These are phyloP conservation scores for Pisolithus microcarpus DNA, from an alignment of 768 basidiomycete genomes.

Conservation along the genomic window DNA sequence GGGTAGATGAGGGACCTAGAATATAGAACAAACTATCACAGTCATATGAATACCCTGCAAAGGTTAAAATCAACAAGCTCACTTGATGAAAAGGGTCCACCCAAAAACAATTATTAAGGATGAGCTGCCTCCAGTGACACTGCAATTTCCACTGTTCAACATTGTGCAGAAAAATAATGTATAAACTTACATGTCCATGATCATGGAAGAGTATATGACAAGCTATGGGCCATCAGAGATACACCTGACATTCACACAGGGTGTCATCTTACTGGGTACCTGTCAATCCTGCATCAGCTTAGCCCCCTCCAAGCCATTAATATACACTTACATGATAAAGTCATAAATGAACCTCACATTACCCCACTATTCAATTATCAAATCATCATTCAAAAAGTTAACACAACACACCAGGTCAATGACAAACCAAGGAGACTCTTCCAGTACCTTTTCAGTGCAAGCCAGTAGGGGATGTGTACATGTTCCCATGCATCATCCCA, in stretches of 20 bases:
- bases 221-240: conserved; percentile 39
- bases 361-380: not conserved
- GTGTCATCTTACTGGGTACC: conserved; percentile 52
- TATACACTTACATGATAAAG: conserved; percentile 55
- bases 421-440: conserved; percentile 63
- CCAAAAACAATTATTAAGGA: conserved; percentile 64
- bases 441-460: conserved; percentile 77
- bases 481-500: conserved; percentile 71
- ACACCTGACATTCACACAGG: not conserved
- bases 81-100: conserved; percentile 85
- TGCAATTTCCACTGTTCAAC: conserved; percentile 15
- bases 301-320: not conserved
- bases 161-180: not conserved
- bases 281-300: conserved; percentile 16
- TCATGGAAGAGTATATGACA: conserved; percentile 72
- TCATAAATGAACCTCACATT: conserved; percentile 64
- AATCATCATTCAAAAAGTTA: no score
- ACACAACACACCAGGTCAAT: conserved; percentile 51
- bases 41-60: conserved; percentile 65
- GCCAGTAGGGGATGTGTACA: conserved; percentile 62
- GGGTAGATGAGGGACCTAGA: conserved; percentile 39
- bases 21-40: conserved; percentile 56
- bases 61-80: conserved; percentile 19
- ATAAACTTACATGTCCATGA: conserved; percentile 49
- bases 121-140: conserved; percentile 48